Evolutionary conservation across 192 early-diverging fungal genomes (phyloP).

Genomic region (Backusella morwellensis): DNA sequence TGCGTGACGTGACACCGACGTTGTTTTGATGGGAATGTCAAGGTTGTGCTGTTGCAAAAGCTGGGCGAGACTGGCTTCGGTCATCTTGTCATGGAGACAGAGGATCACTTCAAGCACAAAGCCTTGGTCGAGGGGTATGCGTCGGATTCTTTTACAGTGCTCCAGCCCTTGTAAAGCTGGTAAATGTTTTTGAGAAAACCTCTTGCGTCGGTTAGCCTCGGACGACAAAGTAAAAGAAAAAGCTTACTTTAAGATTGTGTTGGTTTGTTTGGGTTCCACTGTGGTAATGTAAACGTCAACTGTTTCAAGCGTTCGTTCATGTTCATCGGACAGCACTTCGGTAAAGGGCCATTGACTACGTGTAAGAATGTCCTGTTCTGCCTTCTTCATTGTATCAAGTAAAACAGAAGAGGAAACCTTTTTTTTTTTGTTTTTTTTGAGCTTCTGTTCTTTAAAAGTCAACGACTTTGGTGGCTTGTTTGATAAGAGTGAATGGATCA

Average conservation of each 20-base stretch:
- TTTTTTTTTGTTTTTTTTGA: background rate
- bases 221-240: background rate
- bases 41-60: conserved; percentile 30
- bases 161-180: conserved; percentile 38
- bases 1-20: conserved; percentile 56
- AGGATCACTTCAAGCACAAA: conserved; percentile 36
- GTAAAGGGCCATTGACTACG: conserved; percentile 33
- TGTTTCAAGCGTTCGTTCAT: conserved; percentile 38
- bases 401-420: background rate
- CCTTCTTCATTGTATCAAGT: background rate
- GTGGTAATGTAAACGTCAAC: conserved; percentile 23
- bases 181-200: conserved; percentile 44
- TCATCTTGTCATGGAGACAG: conserved; percentile 31
- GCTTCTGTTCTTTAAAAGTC: background rate
- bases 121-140: background rate
- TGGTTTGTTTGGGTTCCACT: conserved; percentile 29
- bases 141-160: conserved; percentile 48
- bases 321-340: conserved; percentile 45
- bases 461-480: background rate
- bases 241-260: conserved; percentile 27
- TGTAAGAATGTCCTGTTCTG: background rate
- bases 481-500: background rate
- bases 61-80: conserved; percentile 17
- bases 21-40: conserved; percentile 23
- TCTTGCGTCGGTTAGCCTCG: conserved; percentile 7